Percentiles rank a stretch among this genome's conserved stretches.
These are phyloP conservation scores for Physcomitrium patens DNA, from an alignment of 225 moss, liverwort and hornwort species.

Conservation along the genomic window DNA sequence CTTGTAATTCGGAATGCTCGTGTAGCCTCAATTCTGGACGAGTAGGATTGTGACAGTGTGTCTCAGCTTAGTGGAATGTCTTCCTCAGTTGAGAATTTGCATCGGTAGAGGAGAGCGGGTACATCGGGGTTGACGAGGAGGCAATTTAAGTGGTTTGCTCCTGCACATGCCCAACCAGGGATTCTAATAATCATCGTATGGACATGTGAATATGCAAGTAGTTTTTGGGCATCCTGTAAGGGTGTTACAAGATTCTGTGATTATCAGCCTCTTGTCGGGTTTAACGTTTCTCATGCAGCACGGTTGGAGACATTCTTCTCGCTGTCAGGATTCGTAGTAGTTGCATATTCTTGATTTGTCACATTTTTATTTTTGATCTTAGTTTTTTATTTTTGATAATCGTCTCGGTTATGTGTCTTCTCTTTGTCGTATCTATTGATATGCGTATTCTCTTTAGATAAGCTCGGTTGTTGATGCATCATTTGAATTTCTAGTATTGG, in stretches of 20 bases:
- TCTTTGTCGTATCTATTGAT: not conserved
- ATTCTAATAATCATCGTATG: not conserved
- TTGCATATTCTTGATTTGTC: not conserved
- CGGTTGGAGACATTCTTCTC: not conserved
- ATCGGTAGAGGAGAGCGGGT: not conserved
- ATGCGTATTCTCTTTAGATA: not conserved
- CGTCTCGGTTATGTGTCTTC: not conserved
- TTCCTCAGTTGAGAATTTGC: not conserved
- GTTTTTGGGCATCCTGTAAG: not conserved
- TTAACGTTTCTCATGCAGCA: not conserved
- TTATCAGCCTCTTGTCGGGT: not conserved
- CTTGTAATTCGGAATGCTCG: not conserved
- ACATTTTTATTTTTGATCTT: not conserved
- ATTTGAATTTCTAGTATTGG: not conserved
- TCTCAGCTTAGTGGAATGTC: not conserved
- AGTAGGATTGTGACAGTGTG: not conserved
- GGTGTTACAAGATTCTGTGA: not conserved
- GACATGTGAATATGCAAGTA: not conserved
- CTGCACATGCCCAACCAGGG: not conserved
- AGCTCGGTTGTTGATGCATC: not conserved
- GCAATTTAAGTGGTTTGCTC: not conserved
- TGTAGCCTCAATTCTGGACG: not conserved
- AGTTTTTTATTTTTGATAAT: not conserved
- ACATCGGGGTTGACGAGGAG: not conserved
- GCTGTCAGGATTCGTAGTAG: constrained; percentile 5